Conservation (phyloP, 768 basidiomycete genomes). For the Xerocomus potaroensis region DNA sequence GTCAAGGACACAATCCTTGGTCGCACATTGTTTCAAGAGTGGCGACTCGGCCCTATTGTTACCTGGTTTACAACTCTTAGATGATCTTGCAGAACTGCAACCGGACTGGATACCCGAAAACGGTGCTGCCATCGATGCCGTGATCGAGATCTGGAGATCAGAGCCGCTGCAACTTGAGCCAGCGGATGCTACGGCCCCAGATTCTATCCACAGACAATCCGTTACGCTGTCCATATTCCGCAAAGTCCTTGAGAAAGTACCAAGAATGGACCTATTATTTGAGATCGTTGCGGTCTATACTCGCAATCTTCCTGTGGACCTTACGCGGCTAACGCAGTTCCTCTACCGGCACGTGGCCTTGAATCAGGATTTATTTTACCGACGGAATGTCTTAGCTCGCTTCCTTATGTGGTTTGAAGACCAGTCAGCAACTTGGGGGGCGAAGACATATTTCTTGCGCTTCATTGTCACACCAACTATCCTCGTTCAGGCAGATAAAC, state of each 20-base stretch:
- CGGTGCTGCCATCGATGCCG: slow-evolving; percentile 59
- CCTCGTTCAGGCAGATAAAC: slow-evolving; percentile 64
- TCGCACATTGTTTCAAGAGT: slow-evolving; percentile 47
- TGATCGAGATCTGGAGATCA: slow-evolving; percentile 68
- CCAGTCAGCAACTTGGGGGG: slow-evolving; percentile 54
- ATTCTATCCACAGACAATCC: slow-evolving; percentile 55
- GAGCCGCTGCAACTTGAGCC: slow-evolving; percentile 45
- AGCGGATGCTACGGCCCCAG: slow-evolving; percentile 40
- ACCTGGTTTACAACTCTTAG: slow-evolving; percentile 71
- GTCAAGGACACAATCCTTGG: slow-evolving; percentile 52
- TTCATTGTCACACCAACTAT: slow-evolving; percentile 86
- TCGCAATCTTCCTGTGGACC: slow-evolving; percentile 75
- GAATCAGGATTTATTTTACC: slow-evolving; percentile 61
- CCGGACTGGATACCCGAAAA: slow-evolving; percentile 72
- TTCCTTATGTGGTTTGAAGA: slow-evolving; percentile 86
- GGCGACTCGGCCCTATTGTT: slow-evolving; percentile 49
- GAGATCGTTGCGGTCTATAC: slow-evolving; percentile 81
- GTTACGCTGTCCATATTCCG: slow-evolving; percentile 77
- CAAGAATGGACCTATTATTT: slow-evolving; percentile 84
- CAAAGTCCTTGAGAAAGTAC: slow-evolving; percentile 60
- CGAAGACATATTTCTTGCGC: slow-evolving; percentile 78
- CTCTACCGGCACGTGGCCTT: slow-evolving; percentile 82
- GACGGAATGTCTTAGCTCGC: slow-evolving; percentile 77
- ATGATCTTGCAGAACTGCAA: slow-evolving; percentile 66
- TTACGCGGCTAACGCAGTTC: slow-evolving; percentile 75